Base-by-base conservation (phyloP, 1,284 basidiomycete genomes). In the Sphagnurus paluster region DNA sequence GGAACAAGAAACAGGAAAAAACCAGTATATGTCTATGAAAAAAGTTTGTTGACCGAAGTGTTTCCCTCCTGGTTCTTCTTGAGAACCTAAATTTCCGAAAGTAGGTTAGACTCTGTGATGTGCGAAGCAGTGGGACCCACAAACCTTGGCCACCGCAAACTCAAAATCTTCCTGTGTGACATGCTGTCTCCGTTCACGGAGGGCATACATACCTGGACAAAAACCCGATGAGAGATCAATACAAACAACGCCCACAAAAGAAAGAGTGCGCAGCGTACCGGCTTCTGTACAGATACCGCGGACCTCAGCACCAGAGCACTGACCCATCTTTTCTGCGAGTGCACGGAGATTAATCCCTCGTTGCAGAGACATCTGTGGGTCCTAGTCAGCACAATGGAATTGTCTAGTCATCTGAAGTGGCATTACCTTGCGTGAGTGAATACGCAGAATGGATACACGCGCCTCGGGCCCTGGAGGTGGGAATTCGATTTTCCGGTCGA, bases 81-180 rank as follows among this genome's bases (percentile, higher is more conserved):
- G 60, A 94, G 69, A 20, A 92, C 90, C 82, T 86, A 55, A 41
- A 41, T 8, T 39, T 44, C 39, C 42, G 50, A 42, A 20, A 34
- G 8, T 21, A 16, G 11, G 23, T 45, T 7, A 44, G 6, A 29
- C 5, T n/a, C 28, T 32, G 48, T 19, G 21, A 39, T 30, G 20
- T 32, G 23, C 16, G 19, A 23, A 25, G 39, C 5, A 36, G 24
- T n/a, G 34, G 13, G 3, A 39, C 38, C 17, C 29, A 65, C 70
- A 8, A 55, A 87, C 78, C 82, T 98, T 99, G 4, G 94, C 93
- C 11, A 99, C 89, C 26, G 95, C 95, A 71, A 98, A 93, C 75
- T 98, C 95, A 61, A 99, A 98, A 67, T 99, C 96, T 61, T 98
- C 96, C 68, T 98, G 94, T 1, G 93, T 96, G 38, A 98, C 96